Evolutionary conservation across 345 rosid species (phyloP), one percentile per base, ranked within the genome.

Genomic region (Ceriops decandra): DNA sequence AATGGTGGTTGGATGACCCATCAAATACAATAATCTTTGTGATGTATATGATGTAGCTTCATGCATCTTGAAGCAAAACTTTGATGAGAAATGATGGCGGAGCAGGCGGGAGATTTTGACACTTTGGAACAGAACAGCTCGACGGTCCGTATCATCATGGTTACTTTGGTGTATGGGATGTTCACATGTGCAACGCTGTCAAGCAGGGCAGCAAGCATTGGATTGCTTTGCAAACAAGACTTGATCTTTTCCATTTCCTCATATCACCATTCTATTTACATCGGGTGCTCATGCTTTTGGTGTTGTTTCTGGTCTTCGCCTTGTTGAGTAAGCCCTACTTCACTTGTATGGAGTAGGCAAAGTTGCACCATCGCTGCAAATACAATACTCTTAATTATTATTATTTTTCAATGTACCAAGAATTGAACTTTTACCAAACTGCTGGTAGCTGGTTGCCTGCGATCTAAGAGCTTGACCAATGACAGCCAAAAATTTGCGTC

Each of bases 11-110:
- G 52, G 77, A 56, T 67, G 52, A 57, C 67, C 70, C 71, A 35
- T 57, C 65, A 49, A 52, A 74, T 58, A 52, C 9, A 67, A 71
- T 71, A 62, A 71, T 57, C 60, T 28, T 24, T 52, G 11, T 66
- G 21, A 2, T 42, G 21, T 5, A 28, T 42, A 47, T 65, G 32
- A 67, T 76, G 33, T 6, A 24, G 52, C 35, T 80, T 66, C 31
- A 81, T 79, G 83, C 52, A 79, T 72, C 82, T 77, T 72, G 75
- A 84, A 84, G 85, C 83, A 84, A 79, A 72, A 68, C 52, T 54
- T 59, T 30, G 63, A 68, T 17, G 71, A 71, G 58, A 68, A 74
- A 67, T 74, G 77, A 70, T 76, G 73, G 68, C 36, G 66, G 68
- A 67, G 72, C 68, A 73, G 72, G 59, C 59, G 35, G 57, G 67